Percentiles rank a stretch among this genome's conserved stretches.
These are phyloP conservation scores for Ophiostoma himal-ulmi DNA, from an alignment of 2,329 filamentous ascomycete genomes.

Conservation along the genomic window DNA sequence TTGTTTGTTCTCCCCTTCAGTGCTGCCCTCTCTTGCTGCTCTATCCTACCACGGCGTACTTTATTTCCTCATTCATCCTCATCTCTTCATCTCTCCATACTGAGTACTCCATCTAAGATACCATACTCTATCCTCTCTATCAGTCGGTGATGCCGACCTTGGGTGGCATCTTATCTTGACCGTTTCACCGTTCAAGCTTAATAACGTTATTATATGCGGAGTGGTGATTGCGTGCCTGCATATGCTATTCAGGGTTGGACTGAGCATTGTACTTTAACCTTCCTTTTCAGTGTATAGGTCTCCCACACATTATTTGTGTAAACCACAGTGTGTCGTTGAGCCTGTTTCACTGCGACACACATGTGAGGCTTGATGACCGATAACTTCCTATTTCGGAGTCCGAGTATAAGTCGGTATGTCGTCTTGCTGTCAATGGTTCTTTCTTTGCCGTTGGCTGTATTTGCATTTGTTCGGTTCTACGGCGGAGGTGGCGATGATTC, in stretches of 20 bases:
- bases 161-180: neutral
- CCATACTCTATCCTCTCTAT: neutral
- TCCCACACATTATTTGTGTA: neutral
- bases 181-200: conserved; percentile 4
- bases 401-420: neutral
- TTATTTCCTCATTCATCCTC: conserved; percentile 6
- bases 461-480: neutral
- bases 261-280: neutral
- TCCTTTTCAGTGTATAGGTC: neutral
- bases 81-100: neutral
- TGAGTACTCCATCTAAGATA: neutral
- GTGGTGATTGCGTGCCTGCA: neutral
- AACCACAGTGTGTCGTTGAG: neutral
- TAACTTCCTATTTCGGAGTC: neutral
- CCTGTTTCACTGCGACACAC: neutral
- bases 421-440: neutral
- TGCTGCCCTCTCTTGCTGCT: neutral
- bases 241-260: neutral
- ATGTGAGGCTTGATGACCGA: neutral
- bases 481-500: neutral
- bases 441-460: neutral
- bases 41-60: neutral
- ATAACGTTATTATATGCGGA: conserved; percentile 1
- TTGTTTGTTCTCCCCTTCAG: conserved; percentile 1
- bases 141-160: neutral